Conservation (phyloP, 1,284 basidiomycete genomes). For the Paramarasmius palmivorus region DNA sequence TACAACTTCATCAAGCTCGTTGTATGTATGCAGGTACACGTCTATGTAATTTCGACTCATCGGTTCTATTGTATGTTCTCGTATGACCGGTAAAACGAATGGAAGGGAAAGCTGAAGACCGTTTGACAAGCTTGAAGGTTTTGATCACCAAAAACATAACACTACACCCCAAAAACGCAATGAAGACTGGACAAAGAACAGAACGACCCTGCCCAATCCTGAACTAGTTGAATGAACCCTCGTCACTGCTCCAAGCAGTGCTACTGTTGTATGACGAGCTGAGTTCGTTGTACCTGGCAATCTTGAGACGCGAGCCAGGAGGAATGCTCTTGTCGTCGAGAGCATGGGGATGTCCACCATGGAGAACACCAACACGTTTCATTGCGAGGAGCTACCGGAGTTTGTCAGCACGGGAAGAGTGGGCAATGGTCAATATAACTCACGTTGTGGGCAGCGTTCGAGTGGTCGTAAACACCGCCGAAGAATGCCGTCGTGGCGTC, state of each 20-base stretch:
- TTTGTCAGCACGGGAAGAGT: slow-evolving; percentile 4
- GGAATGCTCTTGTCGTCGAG: slow-evolving; percentile 61
- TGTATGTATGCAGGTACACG: too few species aligned
- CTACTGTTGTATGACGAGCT: slow-evolving; percentile 48
- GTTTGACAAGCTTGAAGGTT: too few species aligned
- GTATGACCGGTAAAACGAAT: too few species aligned
- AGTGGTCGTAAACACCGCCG: slow-evolving; percentile 92
- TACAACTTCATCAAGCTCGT: too few species aligned
- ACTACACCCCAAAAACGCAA: too few species aligned
- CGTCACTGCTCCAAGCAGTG: slow-evolving; percentile 43
- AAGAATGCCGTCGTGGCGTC: slow-evolving; percentile 94
- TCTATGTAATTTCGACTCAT: too few species aligned
- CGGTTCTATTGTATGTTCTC: too few species aligned
- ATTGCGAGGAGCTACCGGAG: slow-evolving; percentile 44
- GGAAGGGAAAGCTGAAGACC: too few species aligned
- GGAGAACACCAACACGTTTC: slow-evolving; percentile 88
- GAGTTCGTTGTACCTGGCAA: slow-evolving; percentile 66
- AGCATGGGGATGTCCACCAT: slow-evolving; percentile 68
- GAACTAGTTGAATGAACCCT: slow-evolving; percentile 6
- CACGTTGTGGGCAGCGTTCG: slow-evolving; percentile 88
- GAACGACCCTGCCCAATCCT: too few species aligned
- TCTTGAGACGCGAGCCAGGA: slow-evolving; percentile 67
- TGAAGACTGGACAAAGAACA: too few species aligned
- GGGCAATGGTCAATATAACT: slow-evolving; percentile 22
- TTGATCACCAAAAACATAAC: too few species aligned